Conservation (phyloP, 2,329 filamentous ascomycete species). For the Grosmannia huntii region DNA sequence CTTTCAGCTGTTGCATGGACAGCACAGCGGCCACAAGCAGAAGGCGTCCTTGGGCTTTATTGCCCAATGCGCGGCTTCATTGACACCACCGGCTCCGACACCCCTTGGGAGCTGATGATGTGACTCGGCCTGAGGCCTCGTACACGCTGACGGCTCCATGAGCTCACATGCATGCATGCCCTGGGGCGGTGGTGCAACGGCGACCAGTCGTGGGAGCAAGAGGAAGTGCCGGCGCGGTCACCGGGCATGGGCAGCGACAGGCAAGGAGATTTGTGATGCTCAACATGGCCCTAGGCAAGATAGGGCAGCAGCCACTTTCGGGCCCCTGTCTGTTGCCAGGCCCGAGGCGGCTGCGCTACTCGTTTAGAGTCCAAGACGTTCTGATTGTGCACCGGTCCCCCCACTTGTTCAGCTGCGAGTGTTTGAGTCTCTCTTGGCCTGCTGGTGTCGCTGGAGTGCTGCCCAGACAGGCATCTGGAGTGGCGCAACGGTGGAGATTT, state of each 20-base stretch:
- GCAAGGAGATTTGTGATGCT: neutral
- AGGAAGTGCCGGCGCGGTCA: neutral
- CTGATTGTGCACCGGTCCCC: neutral
- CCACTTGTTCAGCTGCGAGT: neutral
- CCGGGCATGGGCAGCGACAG: neutral
- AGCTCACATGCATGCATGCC: neutral
- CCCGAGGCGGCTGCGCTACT: neutral
- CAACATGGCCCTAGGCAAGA: neutral
- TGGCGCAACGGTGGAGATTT: conserved; percentile 4
- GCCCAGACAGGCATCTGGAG: neutral
- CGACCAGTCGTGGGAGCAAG: neutral
- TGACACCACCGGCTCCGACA: neutral
- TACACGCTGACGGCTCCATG: neutral
- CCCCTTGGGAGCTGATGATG: neutral
- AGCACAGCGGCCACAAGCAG: neutral
- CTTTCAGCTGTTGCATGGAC: neutral
- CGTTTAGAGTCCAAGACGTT: neutral
- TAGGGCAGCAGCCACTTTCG: neutral
- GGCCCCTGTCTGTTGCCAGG: neutral
- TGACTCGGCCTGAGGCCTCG: neutral
- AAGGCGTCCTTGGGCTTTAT: neutral
- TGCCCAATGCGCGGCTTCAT: neutral
- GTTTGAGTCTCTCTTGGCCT: neutral
- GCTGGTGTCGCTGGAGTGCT: neutral
- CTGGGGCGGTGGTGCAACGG: neutral